Conservation (phyloP, 192 early-diverging fungal species). For the Backusella tuberculispora region DNA sequence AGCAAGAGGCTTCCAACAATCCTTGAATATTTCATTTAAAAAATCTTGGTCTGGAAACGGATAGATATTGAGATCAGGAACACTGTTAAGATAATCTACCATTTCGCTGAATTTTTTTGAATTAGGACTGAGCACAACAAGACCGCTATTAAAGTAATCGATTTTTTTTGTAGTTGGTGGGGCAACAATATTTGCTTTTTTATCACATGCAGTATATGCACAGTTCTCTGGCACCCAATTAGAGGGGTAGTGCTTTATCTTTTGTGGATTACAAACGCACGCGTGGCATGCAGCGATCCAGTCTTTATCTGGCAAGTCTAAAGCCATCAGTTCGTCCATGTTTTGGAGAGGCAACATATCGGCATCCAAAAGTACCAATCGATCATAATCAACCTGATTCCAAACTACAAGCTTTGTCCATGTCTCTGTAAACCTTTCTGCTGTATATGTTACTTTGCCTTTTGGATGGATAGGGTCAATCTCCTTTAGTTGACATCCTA, state of each 20-base stretch:
- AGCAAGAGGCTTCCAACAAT: slow-evolving; percentile 45
- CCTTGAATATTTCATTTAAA: slow-evolving; percentile 47
- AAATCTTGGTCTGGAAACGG: slow-evolving; percentile 57
- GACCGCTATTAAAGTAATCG: slow-evolving; percentile 56
- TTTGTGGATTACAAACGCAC: slow-evolving; percentile 50
- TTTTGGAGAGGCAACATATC: slow-evolving; percentile 67
- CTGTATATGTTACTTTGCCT: slow-evolving; percentile 21
- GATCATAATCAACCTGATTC: slow-evolving; percentile 55
- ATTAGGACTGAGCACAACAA: slow-evolving; percentile 48
- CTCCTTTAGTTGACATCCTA: slow-evolving; percentile 21
- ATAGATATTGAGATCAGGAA: slow-evolving; percentile 27
- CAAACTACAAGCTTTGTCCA: slow-evolving; percentile 76
- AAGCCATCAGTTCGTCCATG: slow-evolving; percentile 68
- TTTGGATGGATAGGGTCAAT: slow-evolving; percentile 33
- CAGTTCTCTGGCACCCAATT: slow-evolving; percentile 46
- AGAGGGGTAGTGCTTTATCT: slow-evolving; percentile 42
- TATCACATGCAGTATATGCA: slow-evolving; percentile 38
- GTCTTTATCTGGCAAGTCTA: slow-evolving; percentile 30
- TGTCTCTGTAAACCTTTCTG: slow-evolving; percentile 36
- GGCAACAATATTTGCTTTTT: slow-evolving; percentile 4
- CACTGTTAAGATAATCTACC: slow-evolving; percentile 18
- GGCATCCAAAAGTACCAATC: slow-evolving; percentile 69
- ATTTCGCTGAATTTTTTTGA: slow-evolving; percentile 34
- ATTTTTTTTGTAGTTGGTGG: background rate
- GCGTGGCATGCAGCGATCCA: slow-evolving; percentile 50